These are phyloP conservation scores for Flaveria robusta DNA, from an alignment of 129 eudicot species.

Conservation along the genomic window DNA sequence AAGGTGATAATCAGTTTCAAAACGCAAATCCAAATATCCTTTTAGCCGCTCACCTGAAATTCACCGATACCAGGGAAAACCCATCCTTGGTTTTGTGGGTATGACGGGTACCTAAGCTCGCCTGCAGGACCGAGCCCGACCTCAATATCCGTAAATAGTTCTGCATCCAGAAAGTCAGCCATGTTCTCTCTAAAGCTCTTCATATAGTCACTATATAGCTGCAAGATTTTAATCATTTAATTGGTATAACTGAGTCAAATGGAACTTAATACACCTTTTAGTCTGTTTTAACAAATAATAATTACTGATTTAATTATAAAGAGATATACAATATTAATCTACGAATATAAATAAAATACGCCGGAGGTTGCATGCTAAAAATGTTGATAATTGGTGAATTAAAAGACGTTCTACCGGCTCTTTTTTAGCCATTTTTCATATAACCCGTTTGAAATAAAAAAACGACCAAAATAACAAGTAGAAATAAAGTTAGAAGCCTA, in stretches of 20 bases:
- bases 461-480: not conserved
- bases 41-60: conserved; percentile 63
- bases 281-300: not conserved
- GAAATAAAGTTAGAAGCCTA: not conserved
- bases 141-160: conserved; percentile 71
- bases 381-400: not conserved
- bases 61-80: conserved; percentile 89
- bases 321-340: not conserved
- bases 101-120: conserved; percentile 91
- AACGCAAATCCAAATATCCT: conserved; percentile 2
- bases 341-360: not conserved
- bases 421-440: not conserved
- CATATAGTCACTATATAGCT: conserved; percentile 85
- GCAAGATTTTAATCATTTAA: not conserved
- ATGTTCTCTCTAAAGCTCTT: conserved; percentile 77
- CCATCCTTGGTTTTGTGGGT: conserved; percentile 83
- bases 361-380: too few species aligned
- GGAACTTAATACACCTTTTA: not conserved
- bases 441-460: not conserved
- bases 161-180: conserved; percentile 68
- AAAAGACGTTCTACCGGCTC: not conserved
- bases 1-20: not conserved
- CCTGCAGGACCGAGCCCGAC: conserved; percentile 97
- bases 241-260: not conserved
- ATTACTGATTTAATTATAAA: too few species aligned